These are phyloP conservation scores for Pyrenochaeta sp. DNA, from an alignment of 2,329 filamentous ascomycete genomes.

Conservation along the genomic window DNA sequence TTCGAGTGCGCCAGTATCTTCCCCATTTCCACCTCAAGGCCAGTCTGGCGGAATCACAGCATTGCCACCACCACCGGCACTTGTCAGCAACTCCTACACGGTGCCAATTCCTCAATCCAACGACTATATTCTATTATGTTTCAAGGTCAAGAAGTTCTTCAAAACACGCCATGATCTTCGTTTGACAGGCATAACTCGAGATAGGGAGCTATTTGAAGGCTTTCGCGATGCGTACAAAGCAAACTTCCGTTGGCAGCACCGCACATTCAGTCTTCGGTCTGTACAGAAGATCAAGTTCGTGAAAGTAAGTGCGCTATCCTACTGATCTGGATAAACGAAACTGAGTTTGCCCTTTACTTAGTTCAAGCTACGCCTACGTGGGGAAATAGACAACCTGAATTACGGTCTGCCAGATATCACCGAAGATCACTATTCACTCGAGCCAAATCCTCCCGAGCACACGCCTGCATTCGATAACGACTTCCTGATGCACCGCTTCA, in stretches of 20 bases:
- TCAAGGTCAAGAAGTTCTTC: background rate
- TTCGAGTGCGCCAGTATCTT: no score
- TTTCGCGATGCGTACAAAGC: background rate
- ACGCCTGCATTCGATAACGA: constrained; percentile 1
- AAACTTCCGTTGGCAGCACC: background rate
- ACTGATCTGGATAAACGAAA: no score
- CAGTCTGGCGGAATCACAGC: no score
- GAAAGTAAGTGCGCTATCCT: background rate
- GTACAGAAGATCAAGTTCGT: constrained; percentile 4
- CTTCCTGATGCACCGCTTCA: constrained; percentile 7
- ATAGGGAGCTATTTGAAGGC: background rate
- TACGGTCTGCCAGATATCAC: background rate
- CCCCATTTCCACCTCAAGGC: no score
- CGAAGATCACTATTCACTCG: constrained; percentile 1
- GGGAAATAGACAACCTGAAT: background rate
- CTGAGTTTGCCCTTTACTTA: background rate
- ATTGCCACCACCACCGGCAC: background rate
- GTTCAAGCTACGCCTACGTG: background rate
- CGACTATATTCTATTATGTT: constrained; percentile 6
- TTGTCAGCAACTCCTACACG: background rate
- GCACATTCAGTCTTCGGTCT: background rate
- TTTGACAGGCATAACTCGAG: background rate
- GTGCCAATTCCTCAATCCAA: background rate
- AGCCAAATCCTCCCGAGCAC: background rate
- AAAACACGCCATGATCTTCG: background rate